These are phyloP conservation scores for Euclidium syriacum DNA, from an alignment of 345 rosid genomes.

Conservation along the genomic window DNA sequence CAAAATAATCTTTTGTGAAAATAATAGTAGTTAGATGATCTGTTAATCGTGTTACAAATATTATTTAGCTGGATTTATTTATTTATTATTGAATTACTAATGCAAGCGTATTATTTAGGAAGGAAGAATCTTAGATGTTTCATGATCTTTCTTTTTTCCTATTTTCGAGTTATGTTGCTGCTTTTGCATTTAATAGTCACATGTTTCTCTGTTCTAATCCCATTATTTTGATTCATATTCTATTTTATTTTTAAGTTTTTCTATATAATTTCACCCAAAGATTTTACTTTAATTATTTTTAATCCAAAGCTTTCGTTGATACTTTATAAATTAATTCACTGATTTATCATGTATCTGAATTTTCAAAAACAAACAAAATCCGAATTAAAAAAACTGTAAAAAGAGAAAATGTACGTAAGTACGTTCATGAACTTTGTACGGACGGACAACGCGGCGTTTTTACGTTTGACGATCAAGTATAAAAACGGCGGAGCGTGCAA, in stretches of 20 bases:
- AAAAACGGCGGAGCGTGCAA: constrained; percentile 25
- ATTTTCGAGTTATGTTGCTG: constrained; percentile 10
- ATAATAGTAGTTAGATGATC: constrained; percentile 20
- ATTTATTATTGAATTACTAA: constrained; percentile 1
- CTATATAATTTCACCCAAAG: background rate
- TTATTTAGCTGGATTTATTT: constrained; percentile 1
- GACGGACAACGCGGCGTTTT: constrained; percentile 14
- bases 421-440: constrained; percentile 8
- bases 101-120: constrained; percentile 16
- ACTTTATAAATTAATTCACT: background rate
- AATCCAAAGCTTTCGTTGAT: background rate
- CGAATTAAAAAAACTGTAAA: background rate
- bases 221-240: constrained; percentile 10
- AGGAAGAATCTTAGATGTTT: constrained; percentile 14
- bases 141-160: background rate
- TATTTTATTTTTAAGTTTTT: background rate
- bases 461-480: constrained; percentile 1
- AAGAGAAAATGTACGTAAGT: background rate
- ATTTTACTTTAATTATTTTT: background rate
- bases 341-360: background rate
- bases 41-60: constrained; percentile 18
- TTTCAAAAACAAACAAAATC: background rate
- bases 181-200: constrained; percentile 32
- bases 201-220: constrained; percentile 24
- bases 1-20: background rate